A percentile compares a stretch with the other conserved stretches of the same genome.
phyloP scores from a whole-genome alignment of 176 grass and related monocot genomes.

The Eremochloa ophiuroides region DNA sequence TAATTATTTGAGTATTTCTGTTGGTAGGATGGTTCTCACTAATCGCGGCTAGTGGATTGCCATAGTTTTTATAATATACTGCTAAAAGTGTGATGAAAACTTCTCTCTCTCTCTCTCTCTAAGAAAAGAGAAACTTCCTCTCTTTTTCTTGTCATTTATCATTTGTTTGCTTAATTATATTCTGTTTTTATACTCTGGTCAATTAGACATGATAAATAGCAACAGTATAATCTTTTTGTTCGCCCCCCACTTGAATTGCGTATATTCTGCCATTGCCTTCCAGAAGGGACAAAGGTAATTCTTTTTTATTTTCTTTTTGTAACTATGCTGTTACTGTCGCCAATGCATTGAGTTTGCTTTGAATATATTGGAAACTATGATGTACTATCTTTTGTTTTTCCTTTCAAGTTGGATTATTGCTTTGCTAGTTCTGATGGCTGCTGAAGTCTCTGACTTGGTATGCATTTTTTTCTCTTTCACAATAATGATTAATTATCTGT shows the following conservation, averaged over 20 bases:
- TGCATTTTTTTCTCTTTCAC: background rate
- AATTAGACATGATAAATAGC: background rate
- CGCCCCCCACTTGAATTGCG: background rate
- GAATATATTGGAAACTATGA: background rate
- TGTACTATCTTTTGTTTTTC: background rate
- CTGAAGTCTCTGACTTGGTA: background rate
- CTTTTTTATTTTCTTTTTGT: background rate
- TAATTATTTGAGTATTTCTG: background rate
- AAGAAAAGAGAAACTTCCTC: no score
- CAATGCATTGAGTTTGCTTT: background rate
- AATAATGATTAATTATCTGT: background rate
- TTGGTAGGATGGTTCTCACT: background rate
- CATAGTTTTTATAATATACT: background rate
- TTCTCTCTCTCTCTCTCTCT: background rate
- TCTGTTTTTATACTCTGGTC: background rate
- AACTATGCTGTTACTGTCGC: background rate
- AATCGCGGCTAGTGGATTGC: background rate
- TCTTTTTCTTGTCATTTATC: background rate
- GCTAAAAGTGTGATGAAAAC: background rate
- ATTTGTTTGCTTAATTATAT: background rate
- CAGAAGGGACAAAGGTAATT: background rate
- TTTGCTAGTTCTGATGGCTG: constrained; percentile 1
- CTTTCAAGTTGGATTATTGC: background rate
- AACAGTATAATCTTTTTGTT: background rate
- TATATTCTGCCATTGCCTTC: background rate